phyloP scores from a whole-genome alignment of 169 alveolate species.

The Plasmodium coatneyi region DNA sequence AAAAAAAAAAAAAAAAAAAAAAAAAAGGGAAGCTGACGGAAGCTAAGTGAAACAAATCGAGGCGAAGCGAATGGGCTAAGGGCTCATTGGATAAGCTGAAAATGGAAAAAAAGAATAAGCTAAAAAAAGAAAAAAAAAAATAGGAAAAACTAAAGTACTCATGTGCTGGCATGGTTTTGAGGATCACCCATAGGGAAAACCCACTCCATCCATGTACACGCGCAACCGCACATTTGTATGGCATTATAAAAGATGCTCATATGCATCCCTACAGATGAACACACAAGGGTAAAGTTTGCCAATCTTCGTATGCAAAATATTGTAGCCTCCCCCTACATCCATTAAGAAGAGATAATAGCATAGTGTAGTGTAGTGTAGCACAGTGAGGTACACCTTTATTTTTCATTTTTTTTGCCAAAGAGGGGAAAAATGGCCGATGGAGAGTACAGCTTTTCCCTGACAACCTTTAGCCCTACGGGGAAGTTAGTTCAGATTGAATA shows the following conservation, averaged over 20 bases:
- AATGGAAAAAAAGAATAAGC: background rate
- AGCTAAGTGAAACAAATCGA: background rate
- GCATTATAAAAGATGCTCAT: background rate
- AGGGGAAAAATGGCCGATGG: conserved; percentile 86
- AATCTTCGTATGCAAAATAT: background rate
- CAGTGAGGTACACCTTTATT: background rate
- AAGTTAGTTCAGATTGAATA: conserved; percentile 97
- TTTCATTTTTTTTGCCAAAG: conserved; percentile 1
- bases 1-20: background rate
- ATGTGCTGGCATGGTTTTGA: background rate
- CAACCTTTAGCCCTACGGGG: conserved; percentile 97
- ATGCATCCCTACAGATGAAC: background rate
- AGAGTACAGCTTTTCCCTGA: conserved; percentile 93
- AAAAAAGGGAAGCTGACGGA: background rate
- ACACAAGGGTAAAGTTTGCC: background rate
- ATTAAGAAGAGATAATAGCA: background rate
- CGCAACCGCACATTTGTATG: background rate
- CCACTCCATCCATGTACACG: background rate
- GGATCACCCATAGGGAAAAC: background rate
- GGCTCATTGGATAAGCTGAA: background rate
- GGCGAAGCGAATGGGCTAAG: background rate
- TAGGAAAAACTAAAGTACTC: background rate
- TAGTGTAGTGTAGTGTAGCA: background rate
- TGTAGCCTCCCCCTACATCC: background rate
- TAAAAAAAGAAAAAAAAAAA: background rate